These are phyloP conservation scores for Aspergillus fructus DNA, from an alignment of 2,329 filamentous ascomycete species.

Conservation along the genomic window DNA sequence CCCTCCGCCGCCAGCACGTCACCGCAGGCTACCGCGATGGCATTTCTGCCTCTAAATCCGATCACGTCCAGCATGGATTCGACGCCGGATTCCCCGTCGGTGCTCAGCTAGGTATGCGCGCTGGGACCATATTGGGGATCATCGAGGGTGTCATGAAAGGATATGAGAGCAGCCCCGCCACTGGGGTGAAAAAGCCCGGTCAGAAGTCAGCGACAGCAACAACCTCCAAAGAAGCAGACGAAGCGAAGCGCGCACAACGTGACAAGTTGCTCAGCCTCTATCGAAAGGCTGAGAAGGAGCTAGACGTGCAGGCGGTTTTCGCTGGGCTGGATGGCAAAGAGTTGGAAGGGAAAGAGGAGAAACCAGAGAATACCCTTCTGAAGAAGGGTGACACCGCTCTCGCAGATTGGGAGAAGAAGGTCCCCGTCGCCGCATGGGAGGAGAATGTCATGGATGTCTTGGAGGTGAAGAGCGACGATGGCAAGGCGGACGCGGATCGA, in stretches of 20 bases:
- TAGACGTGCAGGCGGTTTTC: slow-evolving; percentile 65
- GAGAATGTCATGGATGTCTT: slow-evolving; percentile 36
- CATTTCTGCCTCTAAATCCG: slow-evolving; percentile 70
- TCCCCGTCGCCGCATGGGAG: slow-evolving; percentile 37
- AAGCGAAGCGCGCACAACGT: slow-evolving; percentile 21
- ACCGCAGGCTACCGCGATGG: slow-evolving; percentile 92
- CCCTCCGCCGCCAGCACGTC: slow-evolving; percentile 72
- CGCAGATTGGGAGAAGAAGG: slow-evolving; percentile 31
- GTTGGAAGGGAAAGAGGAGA: slow-evolving; percentile 19
- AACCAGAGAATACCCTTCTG: slow-evolving; percentile 29
- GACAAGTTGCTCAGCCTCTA: slow-evolving; percentile 36
- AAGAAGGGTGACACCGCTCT: slow-evolving; percentile 32
- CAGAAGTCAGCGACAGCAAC: slow-evolving; percentile 18
- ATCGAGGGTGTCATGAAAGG: slow-evolving; percentile 66
- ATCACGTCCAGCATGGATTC: slow-evolving; percentile 80
- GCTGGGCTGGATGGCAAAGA: slow-evolving; percentile 32
- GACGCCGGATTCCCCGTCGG: slow-evolving; percentile 88
- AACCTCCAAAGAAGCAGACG: not conserved
- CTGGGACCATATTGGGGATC: slow-evolving; percentile 73
- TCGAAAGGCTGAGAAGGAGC: slow-evolving; percentile 54
- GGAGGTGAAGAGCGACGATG: slow-evolving; percentile 30
- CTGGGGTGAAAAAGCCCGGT: slow-evolving; percentile 26
- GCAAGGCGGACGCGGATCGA: not conserved
- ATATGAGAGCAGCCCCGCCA: slow-evolving; percentile 27
- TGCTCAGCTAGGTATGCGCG: slow-evolving; percentile 71